These are phyloP conservation scores for Claviceps digitariae DNA, from an alignment of 2,329 filamentous ascomycete species.

Conservation along the genomic window DNA sequence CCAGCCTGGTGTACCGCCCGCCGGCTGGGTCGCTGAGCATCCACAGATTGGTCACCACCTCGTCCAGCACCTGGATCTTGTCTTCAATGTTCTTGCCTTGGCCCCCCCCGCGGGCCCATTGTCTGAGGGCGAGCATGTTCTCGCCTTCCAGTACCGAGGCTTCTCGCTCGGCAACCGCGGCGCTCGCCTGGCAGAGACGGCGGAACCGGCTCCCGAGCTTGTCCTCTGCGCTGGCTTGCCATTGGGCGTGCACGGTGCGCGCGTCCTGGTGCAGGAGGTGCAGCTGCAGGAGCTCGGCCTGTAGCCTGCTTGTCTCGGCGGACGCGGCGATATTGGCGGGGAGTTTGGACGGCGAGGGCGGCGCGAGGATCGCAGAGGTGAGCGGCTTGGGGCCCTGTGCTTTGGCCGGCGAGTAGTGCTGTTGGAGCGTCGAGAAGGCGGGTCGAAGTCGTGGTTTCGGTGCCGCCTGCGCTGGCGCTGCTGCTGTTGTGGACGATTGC, in stretches of 20 bases:
- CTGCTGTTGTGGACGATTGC: too few relatives aligned
- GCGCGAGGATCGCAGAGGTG: constrained; percentile 42
- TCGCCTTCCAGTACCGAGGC: constrained; percentile 30
- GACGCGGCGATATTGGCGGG: constrained; percentile 46
- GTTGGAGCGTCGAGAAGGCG: constrained; percentile 48
- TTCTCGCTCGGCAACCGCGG: constrained; percentile 24
- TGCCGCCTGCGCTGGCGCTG: constrained; percentile 9
- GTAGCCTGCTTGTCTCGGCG: constrained; percentile 43
- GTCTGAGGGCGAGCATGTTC: constrained; percentile 38
- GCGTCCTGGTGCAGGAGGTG: constrained; percentile 49
- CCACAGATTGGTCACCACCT: constrained; percentile 44
- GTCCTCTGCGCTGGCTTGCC: constrained; percentile 41
- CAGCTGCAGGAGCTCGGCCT: constrained; percentile 52
- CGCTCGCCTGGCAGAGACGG: constrained; percentile 20
- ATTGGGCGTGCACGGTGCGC: constrained; percentile 28
- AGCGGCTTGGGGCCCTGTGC: constrained; percentile 46
- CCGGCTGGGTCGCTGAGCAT: constrained; percentile 40
- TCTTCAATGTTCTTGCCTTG: constrained; percentile 30
- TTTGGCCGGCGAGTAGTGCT: constrained; percentile 55
- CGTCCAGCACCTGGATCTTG: constrained; percentile 43
- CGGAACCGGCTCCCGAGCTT: constrained; percentile 34
- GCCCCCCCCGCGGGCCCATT: constrained; percentile 28
- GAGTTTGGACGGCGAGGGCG: constrained; percentile 47
- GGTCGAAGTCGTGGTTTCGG: constrained; percentile 28
- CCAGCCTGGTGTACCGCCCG: constrained; percentile 41